A percentile compares a stretch with the other conserved stretches of the same genome.
Conservation (phyloP, 768 basidiomycete genomes). For the Ramaria sp. region DNA sequence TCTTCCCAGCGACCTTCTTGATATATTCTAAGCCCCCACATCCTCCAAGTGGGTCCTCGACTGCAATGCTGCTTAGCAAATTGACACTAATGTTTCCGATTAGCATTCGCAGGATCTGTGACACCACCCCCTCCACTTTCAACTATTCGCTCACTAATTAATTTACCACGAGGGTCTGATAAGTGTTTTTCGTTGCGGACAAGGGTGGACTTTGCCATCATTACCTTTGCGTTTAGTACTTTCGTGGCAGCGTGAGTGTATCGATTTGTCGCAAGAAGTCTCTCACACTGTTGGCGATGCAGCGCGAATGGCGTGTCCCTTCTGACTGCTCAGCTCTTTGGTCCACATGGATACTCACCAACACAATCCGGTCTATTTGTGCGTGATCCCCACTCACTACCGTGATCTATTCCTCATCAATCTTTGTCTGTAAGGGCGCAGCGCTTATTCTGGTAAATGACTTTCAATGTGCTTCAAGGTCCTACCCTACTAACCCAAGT, state of each 20-base stretch:
- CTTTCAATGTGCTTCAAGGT: neutral
- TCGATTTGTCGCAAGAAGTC: neutral
- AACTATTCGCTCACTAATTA: conserved; percentile 39
- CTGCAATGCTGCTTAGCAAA: no score
- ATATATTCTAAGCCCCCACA: conserved; percentile 54
- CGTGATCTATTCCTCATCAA: neutral
- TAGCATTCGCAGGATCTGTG: conserved; percentile 18
- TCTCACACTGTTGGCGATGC: neutral
- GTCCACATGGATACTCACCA: conserved; percentile 62
- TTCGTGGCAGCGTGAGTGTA: conserved; percentile 49
- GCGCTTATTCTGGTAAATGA: conserved; percentile 12
- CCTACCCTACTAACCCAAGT: neutral
- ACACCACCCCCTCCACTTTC: conserved; percentile 23
- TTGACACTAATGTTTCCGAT: neutral
- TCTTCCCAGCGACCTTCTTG: conserved; percentile 45
- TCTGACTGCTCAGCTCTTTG: conserved; percentile 54
- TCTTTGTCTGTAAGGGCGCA: conserved; percentile 9
- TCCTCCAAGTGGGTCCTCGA: conserved; percentile 53
- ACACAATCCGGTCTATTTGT: conserved; percentile 6
- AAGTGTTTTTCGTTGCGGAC: conserved; percentile 53
- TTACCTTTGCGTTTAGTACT: conserved; percentile 49
- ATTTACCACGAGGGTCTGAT: conserved; percentile 25
- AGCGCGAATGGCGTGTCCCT: conserved; percentile 57
- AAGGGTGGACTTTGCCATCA: conserved; percentile 57
- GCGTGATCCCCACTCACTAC: neutral